These are phyloP conservation scores for Nematodospora valgi DNA, from an alignment of 805 yeast genomes.

Conservation along the genomic window DNA sequence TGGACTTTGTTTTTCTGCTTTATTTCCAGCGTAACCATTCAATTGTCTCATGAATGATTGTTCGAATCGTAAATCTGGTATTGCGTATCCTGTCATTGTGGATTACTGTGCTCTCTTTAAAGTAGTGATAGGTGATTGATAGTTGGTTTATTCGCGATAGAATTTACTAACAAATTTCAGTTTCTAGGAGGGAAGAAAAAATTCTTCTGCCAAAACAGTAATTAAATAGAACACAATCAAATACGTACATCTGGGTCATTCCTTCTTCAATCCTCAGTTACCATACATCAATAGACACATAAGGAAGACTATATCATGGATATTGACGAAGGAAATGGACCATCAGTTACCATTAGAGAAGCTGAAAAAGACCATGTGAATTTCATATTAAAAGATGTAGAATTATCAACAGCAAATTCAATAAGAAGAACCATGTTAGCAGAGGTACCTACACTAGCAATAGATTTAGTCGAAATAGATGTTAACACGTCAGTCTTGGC, in stretches of 20 bases:
- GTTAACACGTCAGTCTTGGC: slow-evolving; percentile 92
- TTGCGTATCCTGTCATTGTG: slow-evolving; percentile 12
- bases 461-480: slow-evolving; percentile 92
- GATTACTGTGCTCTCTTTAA: background rate
- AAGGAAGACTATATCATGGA: no score
- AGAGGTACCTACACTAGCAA: slow-evolving; percentile 95
- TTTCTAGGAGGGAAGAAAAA: background rate
- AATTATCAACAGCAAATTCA: slow-evolving; percentile 88
- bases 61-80: slow-evolving; percentile 69
- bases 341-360: slow-evolving; percentile 84
- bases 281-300: background rate
- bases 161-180: slow-evolving; percentile 5
- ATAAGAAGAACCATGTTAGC: slow-evolving; percentile 88
- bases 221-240: slow-evolving; percentile 1
- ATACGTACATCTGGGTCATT: background rate
- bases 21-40: slow-evolving; percentile 24
- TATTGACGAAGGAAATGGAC: slow-evolving; percentile 42
- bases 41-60: slow-evolving; percentile 47
- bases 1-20: slow-evolving; percentile 3
- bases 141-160: slow-evolving; percentile 16
- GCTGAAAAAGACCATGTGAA: slow-evolving; percentile 86
- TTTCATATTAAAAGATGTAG: slow-evolving; percentile 82
- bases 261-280: background rate
- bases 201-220: background rate
- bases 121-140: slow-evolving; percentile 12